Base-by-base conservation (phyloP, 2,329 filamentous ascomycete genomes). In the Dactylonectria macrodidyma region DNA sequence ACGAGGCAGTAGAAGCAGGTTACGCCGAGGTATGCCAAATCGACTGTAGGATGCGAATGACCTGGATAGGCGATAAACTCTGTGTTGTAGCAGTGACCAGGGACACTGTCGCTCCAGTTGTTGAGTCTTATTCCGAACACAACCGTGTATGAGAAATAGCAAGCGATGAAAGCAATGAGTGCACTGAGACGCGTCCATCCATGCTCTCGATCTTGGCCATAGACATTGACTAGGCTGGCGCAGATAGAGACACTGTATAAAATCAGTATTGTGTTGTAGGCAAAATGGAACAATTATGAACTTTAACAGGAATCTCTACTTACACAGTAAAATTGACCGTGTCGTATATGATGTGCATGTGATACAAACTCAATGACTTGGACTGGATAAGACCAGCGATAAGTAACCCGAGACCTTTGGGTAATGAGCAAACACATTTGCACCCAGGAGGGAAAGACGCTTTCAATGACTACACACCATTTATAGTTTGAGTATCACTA, bases 301-400 rank as follows among this genome's bases (percentile, higher is more conserved):
- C 2, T 38, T 38, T 38, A 8, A 12, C 34, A 7, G 34, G 8
- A 12, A 22, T n/a, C 12, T 26, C 14, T 6, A 48, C 60, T 4
- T 36, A 63, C 60, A 24, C 41, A 34, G 60, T 63, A 19, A 63
- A 63, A n/a, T 48, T 63, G 14, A 38, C 51, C 5, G 60, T 63
- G n/a, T 63, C 60, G 36, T 63, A 63, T 6, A 63, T 16, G 12
- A 63, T 63, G 30, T 63, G 60, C 51, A 63, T 34, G 44, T 63
- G 60, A 36, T 63, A 63, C 3, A 63, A 19, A 50, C 30, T 57
- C 19, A 63, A 34, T 14, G 60, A 34, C 10, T 36, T 51, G 52
- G 5, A 22, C 33, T 63, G 60, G n/a, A 63, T 57, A 14, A 63
- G 51, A 2, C 36, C 60, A n/a, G 51, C 52, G 3, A 63, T 41